Base-by-base conservation (phyloP, 2,329 filamentous ascomycete genomes). In the Aspergillus brasiliensis region DNA sequence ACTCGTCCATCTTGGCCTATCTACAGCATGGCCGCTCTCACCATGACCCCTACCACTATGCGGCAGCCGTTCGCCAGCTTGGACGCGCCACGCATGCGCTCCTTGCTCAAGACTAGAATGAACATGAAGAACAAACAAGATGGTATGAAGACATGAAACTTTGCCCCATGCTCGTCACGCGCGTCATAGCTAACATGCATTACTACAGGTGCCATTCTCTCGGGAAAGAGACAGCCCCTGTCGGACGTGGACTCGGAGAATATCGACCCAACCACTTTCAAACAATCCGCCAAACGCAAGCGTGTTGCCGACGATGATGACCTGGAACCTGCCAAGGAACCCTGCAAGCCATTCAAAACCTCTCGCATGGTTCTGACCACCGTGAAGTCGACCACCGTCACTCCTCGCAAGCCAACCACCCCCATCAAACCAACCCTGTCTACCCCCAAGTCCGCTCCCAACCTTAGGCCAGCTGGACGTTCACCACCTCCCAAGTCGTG, bases 401-500 rank as follows among this genome's bases (percentile, higher is more conserved):
- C 65, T 40, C 64, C 69, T 11, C 62, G 54, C 49, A 58, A 68
- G 56, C 59, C 66, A 38, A 58, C 65, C 27, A 73, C 71, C 3
- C 70, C 70, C 5, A 57, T 62, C 28, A 73, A 70, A 54, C 47
- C 62, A 13, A 63, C 69, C 19, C 74, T 77, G 28, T 75, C 74
- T 57, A 77, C 78, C 6, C 74, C 76, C 59, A 71, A 74, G 64
- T 81, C 85, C 0, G 80, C 84, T 13, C 83, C 87, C 11, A 78
- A 86, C 17, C 82, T 86, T 49, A 86, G 89, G n/a, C 89, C 90
- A 42, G 91, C 90, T 67, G 91, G 92, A 51, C 90, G 92, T 63
- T 95, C 91, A 3, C 91, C 92, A 2, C 90, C 88, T 69, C 77
- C 82, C 68, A 92, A 91, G 78, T 81, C 87, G 27, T 86, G 87